These are phyloP conservation scores for Hemisphaericaspora xylanilytica DNA, from an alignment of 1,139 yeast species.

Conservation along the genomic window DNA sequence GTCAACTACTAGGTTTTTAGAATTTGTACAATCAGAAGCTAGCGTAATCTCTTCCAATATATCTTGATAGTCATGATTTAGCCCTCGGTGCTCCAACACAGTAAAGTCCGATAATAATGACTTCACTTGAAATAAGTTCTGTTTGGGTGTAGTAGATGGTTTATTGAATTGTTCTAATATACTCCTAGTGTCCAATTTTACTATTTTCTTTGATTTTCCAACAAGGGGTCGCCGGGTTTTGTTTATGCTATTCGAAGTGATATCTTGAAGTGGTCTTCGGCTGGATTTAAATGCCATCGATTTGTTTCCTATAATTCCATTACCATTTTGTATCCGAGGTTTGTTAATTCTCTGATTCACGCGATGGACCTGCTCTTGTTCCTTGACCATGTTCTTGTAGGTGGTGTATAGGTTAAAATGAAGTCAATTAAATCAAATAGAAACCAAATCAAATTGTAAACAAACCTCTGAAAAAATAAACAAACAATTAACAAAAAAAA, in stretches of 20 bases:
- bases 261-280: constrained; percentile 2
- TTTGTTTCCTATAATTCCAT: neutral
- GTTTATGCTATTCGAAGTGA: constrained; percentile 3
- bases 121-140: neutral
- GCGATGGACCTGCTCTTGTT: no score
- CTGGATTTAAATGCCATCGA: neutral
- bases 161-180: neutral
- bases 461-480: no score
- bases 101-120: constrained; percentile 7
- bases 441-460: no score
- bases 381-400: no score
- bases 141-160: neutral
- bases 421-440: no score
- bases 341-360: no score
- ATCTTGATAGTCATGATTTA: constrained; percentile 5
- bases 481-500: no score
- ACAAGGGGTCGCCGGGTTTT: constrained; percentile 1
- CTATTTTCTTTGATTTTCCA: neutral
- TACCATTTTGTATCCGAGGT: no score
- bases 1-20: constrained; percentile 4
- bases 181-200: neutral
- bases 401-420: no score
- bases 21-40: constrained; percentile 1
- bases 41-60: constrained; percentile 7
- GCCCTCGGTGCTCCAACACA: constrained; percentile 8